Evolutionary conservation across 2,329 filamentous ascomycete genomes (phyloP), one percentile per base, ranked within the genome.

Genomic region (Paraconiothyrium brasiliense): DNA sequence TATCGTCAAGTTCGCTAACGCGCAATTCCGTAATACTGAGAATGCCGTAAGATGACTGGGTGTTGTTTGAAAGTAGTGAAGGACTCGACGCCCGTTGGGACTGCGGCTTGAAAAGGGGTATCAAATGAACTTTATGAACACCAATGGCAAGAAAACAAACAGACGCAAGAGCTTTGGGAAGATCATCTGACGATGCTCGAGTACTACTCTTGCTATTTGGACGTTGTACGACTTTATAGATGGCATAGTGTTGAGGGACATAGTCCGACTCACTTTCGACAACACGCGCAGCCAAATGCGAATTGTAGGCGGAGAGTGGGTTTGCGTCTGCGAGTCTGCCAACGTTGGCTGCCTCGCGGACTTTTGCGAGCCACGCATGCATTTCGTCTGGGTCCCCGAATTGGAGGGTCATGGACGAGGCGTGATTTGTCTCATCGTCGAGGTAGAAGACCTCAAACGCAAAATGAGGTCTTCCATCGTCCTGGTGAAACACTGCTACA

Each of bases 101-200:
- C 22, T 83, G 80, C 22, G 83, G 79, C 67, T 88, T 90, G 46
- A 87, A 84, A 35, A 90, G 72, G n/a, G 89, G 88, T 49, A 92
- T 84, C 52, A 92, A 70, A 77, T 92, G 89, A 37, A 92, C 79
- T 72, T 89, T 90, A 79, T 91, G 88, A 35, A 89, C 83, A 22
- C 90, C 90, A 71, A 92, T 84, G 7, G 86, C 89, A 64, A 92
- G 82, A 71, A 91, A 91, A 76, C 87, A 91, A 27, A 90, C 85
- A 10, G 85, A 87, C 10, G 88, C 87, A 43, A 85, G 84, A 32
- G 89, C 77, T 70, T 91, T 91, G 52, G 87, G 83, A 47, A 91
- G 75, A 67, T 92, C 89, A 61, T 92, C 90, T 16, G 86, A 85
- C 8, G 89, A 90, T 3, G 87, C 84, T 57, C 86, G 81, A 37